Conservation (phyloP, 176 grass and related monocot genomes). For the Phyllostachys edulis region DNA sequence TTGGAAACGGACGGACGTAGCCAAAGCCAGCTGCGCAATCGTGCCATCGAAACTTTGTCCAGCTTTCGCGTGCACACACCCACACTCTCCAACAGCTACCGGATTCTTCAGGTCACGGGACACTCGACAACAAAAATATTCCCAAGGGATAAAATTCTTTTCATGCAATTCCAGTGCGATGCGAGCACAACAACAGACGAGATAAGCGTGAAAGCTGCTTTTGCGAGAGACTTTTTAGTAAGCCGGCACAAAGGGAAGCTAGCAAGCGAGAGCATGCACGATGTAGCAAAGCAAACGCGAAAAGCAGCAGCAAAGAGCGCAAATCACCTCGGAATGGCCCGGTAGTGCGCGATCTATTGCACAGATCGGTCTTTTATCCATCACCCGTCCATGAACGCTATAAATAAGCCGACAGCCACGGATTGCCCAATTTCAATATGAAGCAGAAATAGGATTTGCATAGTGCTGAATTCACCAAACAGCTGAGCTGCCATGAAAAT, state of each 20-base stretch:
- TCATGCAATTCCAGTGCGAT: conserved; percentile 45
- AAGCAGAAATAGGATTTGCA: not conserved
- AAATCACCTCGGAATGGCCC: conserved; percentile 27
- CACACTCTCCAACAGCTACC: conserved; percentile 22
- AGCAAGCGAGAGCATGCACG: not conserved
- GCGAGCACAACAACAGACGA: not conserved
- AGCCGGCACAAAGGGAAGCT: conserved; percentile 16
- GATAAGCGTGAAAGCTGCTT: conserved; percentile 44
- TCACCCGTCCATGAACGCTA: not conserved
- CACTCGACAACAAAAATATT: not conserved
- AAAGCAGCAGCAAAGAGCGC: not conserved
- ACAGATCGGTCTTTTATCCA: conserved; percentile 7
- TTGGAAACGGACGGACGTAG: not conserved
- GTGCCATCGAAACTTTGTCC: not conserved
- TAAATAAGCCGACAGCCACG: no score
- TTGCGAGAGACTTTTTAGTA: not conserved
- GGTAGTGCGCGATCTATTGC: conserved; percentile 31
- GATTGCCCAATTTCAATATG: not conserved
- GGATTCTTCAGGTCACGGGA: conserved; percentile 40
- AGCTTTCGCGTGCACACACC: not conserved
- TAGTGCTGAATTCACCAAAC: no score
- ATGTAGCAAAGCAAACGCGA: not conserved
- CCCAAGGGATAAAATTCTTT: not conserved
- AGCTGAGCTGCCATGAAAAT: not conserved
- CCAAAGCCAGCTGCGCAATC: not conserved